These are phyloP conservation scores for Staphylotrichum longicolle DNA, from an alignment of 495 filamentous ascomycete species.

Conservation along the genomic window DNA sequence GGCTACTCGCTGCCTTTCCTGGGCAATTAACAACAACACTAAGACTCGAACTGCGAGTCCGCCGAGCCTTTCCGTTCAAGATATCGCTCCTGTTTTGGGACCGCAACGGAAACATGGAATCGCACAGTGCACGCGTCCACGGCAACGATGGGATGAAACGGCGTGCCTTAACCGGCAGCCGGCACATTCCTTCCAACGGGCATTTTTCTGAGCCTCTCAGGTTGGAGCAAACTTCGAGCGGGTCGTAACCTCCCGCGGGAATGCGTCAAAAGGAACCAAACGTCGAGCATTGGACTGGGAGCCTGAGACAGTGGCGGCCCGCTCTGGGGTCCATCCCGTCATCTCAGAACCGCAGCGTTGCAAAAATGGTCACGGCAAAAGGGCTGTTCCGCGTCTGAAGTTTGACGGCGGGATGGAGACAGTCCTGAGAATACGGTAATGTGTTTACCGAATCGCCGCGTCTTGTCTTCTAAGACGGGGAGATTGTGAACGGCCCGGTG, in stretches of 20 bases:
- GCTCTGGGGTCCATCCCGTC: neutral
- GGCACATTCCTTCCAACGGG: too few species aligned
- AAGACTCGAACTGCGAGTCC: neutral
- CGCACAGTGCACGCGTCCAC: neutral
- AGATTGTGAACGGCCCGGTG: neutral
- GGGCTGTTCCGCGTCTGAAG: neutral
- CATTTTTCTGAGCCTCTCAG: too few species aligned
- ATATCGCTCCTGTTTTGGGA: too few species aligned
- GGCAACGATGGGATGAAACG: too few species aligned
- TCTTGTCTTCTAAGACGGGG: neutral
- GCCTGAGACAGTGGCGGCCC: neutral
- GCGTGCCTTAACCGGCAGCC: too few species aligned
- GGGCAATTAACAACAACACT: neutral
- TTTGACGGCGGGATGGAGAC: neutral
- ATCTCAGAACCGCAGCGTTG: neutral
- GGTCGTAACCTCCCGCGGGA: too few species aligned
- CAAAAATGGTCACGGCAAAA: conserved; percentile 5
- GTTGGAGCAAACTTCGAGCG: too few species aligned
- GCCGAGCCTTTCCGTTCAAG: neutral
- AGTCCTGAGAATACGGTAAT: neutral
- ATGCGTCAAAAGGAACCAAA: neutral
- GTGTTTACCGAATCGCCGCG: neutral
- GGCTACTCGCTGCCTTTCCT: neutral
- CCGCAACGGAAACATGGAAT: too few species aligned
- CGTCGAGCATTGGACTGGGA: too few species aligned